A percentile compares a stretch with the other conserved stretches of the same genome.
Conservation (phyloP, 257 asterid genomes). For the Solanum peruvianum region DNA sequence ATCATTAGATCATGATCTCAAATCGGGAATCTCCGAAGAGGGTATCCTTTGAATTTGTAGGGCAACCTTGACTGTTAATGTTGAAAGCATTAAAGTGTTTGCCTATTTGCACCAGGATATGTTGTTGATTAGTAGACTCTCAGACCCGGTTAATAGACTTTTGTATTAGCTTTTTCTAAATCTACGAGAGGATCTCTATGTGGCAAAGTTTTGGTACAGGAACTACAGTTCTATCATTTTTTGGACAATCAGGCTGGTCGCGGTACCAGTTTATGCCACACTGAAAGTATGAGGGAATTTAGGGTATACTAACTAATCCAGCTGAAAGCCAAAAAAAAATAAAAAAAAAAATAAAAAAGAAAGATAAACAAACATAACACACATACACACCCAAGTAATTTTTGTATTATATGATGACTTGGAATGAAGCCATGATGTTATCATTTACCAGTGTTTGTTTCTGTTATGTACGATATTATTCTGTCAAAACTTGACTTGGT, state of each 20-base stretch:
- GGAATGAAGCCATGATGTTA: neutral
- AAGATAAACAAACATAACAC: neutral
- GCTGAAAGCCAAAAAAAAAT: neutral
- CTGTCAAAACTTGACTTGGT: neutral
- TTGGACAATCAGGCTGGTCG: neutral
- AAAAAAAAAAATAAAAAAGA: neutral
- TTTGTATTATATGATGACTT: neutral
- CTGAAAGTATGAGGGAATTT: neutral
- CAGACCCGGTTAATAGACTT: neutral
- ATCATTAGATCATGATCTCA: neutral
- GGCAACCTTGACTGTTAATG: neutral
- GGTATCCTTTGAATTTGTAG: neutral
- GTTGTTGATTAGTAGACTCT: neutral
- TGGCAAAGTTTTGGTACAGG: neutral
- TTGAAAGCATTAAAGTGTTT: neutral
- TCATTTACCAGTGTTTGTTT: neutral
- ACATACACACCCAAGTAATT: neutral
- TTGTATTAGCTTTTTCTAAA: neutral
- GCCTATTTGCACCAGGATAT: neutral
- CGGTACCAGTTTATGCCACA: neutral
- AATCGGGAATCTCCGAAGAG: neutral
- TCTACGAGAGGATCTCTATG: neutral
- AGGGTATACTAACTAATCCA: neutral
- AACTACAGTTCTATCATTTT: neutral
- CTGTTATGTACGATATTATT: neutral